Conservation (phyloP, 495 filamentous ascomycete genomes). For the Aspergillus indologenus region DNA sequence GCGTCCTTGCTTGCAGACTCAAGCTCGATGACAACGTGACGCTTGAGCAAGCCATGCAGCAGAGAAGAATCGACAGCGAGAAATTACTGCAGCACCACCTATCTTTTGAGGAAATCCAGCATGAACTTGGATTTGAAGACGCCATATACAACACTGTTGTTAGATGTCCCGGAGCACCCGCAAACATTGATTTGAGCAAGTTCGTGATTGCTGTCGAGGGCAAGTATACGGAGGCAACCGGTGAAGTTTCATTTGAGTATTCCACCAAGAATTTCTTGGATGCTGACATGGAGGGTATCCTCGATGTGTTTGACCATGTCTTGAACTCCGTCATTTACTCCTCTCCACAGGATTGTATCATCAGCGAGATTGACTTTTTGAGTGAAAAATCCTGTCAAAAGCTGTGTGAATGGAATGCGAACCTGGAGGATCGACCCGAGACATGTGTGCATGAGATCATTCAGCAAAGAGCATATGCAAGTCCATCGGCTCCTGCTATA, state of each 20-base stretch:
- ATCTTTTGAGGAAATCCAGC: slow-evolving; percentile 40
- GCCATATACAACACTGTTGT: slow-evolving; percentile 53
- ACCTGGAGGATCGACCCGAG: slow-evolving; percentile 11
- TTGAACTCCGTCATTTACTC: slow-evolving; percentile 35
- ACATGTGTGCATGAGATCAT: slow-evolving; percentile 13
- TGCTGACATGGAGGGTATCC: slow-evolving; percentile 34
- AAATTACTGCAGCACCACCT: slow-evolving; percentile 33
- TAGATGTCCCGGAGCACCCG: slow-evolving; percentile 27
- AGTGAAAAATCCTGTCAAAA: slow-evolving; percentile 10
- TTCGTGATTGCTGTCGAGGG: slow-evolving; percentile 59
- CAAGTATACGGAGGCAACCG: slow-evolving; percentile 40
- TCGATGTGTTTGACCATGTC: slow-evolving; percentile 41
- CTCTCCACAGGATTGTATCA: slow-evolving; percentile 18
- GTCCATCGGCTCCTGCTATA: slow-evolving; percentile 17
- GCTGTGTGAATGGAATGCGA: slow-evolving; percentile 12
- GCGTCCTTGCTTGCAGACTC: slow-evolving; percentile 33
- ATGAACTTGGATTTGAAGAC: slow-evolving; percentile 35
- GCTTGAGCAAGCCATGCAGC: slow-evolving; percentile 34
- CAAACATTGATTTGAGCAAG: slow-evolving; percentile 25
- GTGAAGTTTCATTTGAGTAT: slow-evolving; percentile 40
- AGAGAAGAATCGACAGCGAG: slow-evolving; percentile 34
- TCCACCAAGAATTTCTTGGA: slow-evolving; percentile 35
- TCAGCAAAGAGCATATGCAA: background rate
- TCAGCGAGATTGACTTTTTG: slow-evolving; percentile 26
- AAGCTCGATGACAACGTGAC: slow-evolving; percentile 32